Conservation (phyloP, 768 basidiomycete genomes). For the Auriscalpium vulgare region DNA sequence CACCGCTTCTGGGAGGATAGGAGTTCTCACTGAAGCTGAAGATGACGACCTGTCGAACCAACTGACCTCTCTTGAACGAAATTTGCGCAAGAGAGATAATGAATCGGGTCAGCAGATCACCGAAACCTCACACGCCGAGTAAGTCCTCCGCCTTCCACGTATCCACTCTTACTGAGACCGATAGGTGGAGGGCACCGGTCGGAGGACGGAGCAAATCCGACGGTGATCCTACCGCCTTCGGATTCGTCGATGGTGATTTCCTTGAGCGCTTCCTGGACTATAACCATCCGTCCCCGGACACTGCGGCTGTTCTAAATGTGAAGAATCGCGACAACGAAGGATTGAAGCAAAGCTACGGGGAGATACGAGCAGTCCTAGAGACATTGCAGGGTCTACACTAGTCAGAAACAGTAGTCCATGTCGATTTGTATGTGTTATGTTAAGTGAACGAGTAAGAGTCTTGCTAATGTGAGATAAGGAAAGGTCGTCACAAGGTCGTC, state of each 20-base stretch:
- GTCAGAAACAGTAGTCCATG: background rate
- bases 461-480: background rate
- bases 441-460: background rate
- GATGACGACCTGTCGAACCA: constrained; percentile 44
- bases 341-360: constrained; percentile 35
- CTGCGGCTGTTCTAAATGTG: constrained; percentile 40
- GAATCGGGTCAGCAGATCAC: constrained; percentile 42
- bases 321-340: constrained; percentile 55
- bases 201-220: constrained; percentile 49
- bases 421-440: background rate
- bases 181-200: constrained; percentile 67
- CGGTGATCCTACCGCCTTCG: constrained; percentile 45
- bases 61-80: constrained; percentile 68
- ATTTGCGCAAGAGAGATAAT: constrained; percentile 37
- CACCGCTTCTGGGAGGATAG: constrained; percentile 74
- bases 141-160: constrained; percentile 11
- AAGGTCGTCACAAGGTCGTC: background rate
- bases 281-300: constrained; percentile 28
- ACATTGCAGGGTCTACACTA: constrained; percentile 36
- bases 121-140: constrained; percentile 56
- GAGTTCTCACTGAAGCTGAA: constrained; percentile 53
- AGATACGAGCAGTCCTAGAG: constrained; percentile 35
- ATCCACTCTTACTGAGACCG: background rate
- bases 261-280: constrained; percentile 57
- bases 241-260: constrained; percentile 88